These are phyloP conservation scores for Ammopiptanthus mongolicus DNA, from an alignment of 306 rosid species.

Conservation along the genomic window DNA sequence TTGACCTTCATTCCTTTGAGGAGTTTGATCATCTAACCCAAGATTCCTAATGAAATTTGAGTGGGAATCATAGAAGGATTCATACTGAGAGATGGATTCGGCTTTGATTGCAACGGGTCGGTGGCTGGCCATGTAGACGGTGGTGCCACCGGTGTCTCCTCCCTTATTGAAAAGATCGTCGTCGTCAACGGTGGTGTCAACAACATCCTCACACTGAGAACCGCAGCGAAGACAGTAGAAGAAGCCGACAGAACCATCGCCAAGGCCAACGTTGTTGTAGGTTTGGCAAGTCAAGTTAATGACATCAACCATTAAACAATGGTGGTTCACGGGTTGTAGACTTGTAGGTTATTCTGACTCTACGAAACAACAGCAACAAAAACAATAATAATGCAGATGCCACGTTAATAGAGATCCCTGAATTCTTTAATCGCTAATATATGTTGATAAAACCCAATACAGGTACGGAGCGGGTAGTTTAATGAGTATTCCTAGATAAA, in stretches of 20 bases:
- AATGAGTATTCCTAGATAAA: too few relatives aligned
- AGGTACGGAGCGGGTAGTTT: too few relatives aligned
- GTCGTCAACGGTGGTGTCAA: slow-evolving; percentile 60
- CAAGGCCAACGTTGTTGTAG: slow-evolving; percentile 45
- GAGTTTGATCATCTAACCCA: slow-evolving; percentile 29
- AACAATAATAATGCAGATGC: too few relatives aligned
- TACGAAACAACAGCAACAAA: too few relatives aligned
- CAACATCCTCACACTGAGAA: slow-evolving; percentile 45
- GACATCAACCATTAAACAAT: slow-evolving; percentile 44
- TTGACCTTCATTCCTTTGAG: background rate
- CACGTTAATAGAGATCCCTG: too few relatives aligned
- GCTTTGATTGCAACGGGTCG: slow-evolving; percentile 25
- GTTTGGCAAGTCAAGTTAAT: slow-evolving; percentile 36
- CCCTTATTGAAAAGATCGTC: slow-evolving; percentile 45
- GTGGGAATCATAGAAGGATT: slow-evolving; percentile 31
- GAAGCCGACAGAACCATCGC: slow-evolving; percentile 56
- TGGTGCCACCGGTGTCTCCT: slow-evolving; percentile 30
- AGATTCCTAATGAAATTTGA: slow-evolving; percentile 37
- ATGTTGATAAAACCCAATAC: too few relatives aligned
- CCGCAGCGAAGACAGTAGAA: slow-evolving; percentile 62
- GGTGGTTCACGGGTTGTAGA: too few relatives aligned
- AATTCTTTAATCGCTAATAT: too few relatives aligned
- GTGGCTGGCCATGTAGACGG: slow-evolving; percentile 48
- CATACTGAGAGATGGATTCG: slow-evolving; percentile 49
- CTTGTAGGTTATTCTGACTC: too few relatives aligned